These are phyloP conservation scores for Nyctanthes arbortristis DNA, from an alignment of 257 asterid genomes.

Conservation along the genomic window DNA sequence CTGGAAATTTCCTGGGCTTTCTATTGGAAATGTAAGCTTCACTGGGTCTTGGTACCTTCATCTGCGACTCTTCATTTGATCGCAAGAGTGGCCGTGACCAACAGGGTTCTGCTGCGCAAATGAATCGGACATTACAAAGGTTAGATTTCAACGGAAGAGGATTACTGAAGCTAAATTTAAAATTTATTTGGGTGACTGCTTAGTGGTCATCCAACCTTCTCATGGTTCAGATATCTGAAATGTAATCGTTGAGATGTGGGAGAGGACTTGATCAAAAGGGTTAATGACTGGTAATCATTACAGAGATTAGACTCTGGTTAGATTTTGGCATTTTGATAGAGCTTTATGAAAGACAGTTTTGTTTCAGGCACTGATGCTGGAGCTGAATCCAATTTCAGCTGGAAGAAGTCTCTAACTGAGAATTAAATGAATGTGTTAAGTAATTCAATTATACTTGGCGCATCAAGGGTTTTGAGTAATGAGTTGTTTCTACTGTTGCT, in stretches of 20 bases:
- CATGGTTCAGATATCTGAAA: background rate
- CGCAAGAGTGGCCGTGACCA: background rate
- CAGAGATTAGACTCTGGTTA: too few species aligned
- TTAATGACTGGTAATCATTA: too few species aligned
- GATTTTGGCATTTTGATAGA: too few species aligned
- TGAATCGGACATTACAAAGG: background rate
- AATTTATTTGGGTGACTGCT: background rate
- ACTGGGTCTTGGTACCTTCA: background rate
- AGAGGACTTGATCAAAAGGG: too few species aligned
- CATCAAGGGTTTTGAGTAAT: background rate
- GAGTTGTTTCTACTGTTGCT: background rate
- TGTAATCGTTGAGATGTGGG: background rate
- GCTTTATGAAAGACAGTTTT: background rate
- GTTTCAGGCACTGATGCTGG: background rate
- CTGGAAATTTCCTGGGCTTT: background rate
- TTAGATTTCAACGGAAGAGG: background rate
- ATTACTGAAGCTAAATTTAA: background rate
- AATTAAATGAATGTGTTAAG: background rate
- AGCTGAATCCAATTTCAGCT: too few species aligned
- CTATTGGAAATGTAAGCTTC: background rate
- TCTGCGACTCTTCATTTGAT: too few species aligned
- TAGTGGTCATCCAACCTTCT: background rate
- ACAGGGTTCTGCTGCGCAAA: background rate
- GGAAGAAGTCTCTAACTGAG: background rate
- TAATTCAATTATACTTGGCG: background rate